A percentile compares a stretch with the other conserved stretches of the same genome.
phyloP scores from a whole-genome alignment of 2,329 filamentous ascomycete genomes.

The Cryphonectria parasitica region DNA sequence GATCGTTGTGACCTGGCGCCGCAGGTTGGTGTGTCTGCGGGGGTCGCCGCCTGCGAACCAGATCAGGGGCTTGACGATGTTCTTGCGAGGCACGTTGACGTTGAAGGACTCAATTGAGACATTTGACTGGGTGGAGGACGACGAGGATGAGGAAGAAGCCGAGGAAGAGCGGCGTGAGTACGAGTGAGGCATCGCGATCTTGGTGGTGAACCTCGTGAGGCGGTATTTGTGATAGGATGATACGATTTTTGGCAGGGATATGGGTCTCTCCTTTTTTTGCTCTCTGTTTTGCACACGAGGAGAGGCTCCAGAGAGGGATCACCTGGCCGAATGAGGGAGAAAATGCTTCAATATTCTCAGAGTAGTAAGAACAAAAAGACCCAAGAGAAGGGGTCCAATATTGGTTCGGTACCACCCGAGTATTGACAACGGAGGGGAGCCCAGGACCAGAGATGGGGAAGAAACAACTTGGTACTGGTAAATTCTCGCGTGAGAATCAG shows the following conservation, averaged over 20 bases:
- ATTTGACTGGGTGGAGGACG: conserved; percentile 23
- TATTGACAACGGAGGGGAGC: neutral
- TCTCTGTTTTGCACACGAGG: neutral
- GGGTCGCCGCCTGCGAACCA: conserved; percentile 30
- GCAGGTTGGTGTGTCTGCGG: conserved; percentile 28
- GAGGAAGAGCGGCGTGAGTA: conserved; percentile 28
- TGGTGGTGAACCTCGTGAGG: conserved; percentile 2
- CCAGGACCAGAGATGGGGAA: conserved; percentile 11
- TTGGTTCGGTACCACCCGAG: conserved; percentile 7
- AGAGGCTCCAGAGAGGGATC: neutral
- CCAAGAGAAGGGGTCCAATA: neutral
- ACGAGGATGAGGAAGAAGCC: conserved; percentile 19
- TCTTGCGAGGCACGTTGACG: conserved; percentile 23
- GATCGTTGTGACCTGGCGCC: conserved; percentile 24
- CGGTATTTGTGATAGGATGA: conserved; percentile 7
- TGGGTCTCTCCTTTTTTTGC: neutral
- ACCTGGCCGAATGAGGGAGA: neutral
- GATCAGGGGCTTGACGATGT: conserved; percentile 23
- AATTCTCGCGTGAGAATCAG: neutral
- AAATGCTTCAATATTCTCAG: neutral
- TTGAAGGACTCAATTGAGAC: conserved; percentile 25
- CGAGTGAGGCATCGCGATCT: conserved; percentile 20
- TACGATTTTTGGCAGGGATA: neutral
- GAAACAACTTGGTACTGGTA: conserved; percentile 5
- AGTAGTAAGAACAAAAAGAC: neutral